Evolutionary conservation across 164 flowering plant genomes (phyloP).

Genomic region (Nymphaea colorata): DNA sequence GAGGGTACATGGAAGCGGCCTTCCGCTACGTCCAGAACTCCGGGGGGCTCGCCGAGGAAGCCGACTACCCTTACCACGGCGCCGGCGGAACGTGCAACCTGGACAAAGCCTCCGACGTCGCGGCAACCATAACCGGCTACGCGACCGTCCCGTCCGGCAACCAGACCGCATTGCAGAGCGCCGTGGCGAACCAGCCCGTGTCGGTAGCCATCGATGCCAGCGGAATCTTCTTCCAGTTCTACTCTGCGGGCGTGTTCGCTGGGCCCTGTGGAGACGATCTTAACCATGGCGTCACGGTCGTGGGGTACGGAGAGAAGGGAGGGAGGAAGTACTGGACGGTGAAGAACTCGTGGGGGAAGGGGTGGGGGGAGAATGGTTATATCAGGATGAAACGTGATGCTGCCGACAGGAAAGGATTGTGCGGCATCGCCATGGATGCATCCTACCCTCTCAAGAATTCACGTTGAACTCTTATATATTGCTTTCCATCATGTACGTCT

Average conservation of each 20-base stretch:
- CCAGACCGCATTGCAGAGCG: constrained; percentile 3
- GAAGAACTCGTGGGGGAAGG: constrained; percentile 7
- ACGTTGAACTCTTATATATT: not conserved
- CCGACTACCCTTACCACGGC: constrained; percentile 3
- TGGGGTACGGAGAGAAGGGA: constrained; percentile 5
- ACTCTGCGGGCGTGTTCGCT: constrained; percentile 7
- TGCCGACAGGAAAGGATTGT: not conserved
- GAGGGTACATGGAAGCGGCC: constrained; percentile 3
- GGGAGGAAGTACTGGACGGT: constrained; percentile 3
- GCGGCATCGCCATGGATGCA: constrained; percentile 6
- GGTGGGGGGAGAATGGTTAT: constrained; percentile 8
- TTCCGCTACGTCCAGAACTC: constrained; percentile 1
- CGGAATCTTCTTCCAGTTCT: constrained; percentile 6
- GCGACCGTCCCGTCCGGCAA: constrained; percentile 6
- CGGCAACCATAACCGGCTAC: constrained; percentile 5
- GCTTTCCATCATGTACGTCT: no score
- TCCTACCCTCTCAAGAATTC: constrained; percentile 1
- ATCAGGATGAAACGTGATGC: constrained; percentile 3
- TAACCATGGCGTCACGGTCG: constrained; percentile 6
- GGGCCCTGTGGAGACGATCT: constrained; percentile 7
- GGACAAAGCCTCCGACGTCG: not conserved
- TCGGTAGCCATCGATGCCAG: constrained; percentile 11
- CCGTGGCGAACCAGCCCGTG: constrained; percentile 8
- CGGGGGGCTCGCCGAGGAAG: constrained; percentile 5
- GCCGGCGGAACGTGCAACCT: constrained; percentile 6